phyloP scores from a whole-genome alignment of 2,329 filamentous ascomycete genomes.

The Colletotrichum chlorophyti region DNA sequence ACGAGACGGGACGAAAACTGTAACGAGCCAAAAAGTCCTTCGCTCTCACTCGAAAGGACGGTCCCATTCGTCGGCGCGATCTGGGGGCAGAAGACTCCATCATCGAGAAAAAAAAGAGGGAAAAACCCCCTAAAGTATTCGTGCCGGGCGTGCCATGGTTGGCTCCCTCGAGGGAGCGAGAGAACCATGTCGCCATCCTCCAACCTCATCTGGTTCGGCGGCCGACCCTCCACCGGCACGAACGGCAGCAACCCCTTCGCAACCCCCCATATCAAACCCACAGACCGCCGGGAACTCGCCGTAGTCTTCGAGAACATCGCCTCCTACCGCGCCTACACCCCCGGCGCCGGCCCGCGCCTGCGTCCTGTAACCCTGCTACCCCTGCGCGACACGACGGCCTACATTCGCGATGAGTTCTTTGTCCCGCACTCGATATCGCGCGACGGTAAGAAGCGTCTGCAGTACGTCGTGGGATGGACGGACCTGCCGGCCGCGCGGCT shows the following conservation, averaged over 20 bases:
- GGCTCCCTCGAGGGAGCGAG: not conserved
- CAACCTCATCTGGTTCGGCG: slow-evolving; percentile 14
- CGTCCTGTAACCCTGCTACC: slow-evolving; percentile 56
- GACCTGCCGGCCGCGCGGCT: slow-evolving; percentile 57
- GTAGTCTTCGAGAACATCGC: slow-evolving; percentile 21
- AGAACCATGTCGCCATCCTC: slow-evolving; percentile 16
- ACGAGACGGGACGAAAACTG: not conserved
- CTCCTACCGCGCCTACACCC: slow-evolving; percentile 39
- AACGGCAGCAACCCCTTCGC: not conserved
- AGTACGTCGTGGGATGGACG: slow-evolving; percentile 62
- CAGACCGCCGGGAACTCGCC: slow-evolving; percentile 7
- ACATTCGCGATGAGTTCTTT: slow-evolving; percentile 61
- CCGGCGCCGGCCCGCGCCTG: slow-evolving; percentile 55
- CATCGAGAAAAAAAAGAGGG: not conserved
- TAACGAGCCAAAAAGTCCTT: too few species aligned
- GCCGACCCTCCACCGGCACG: not conserved
- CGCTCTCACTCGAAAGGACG: too few species aligned
- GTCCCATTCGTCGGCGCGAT: too few species aligned
- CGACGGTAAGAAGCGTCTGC: slow-evolving; percentile 51
- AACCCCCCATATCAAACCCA: not conserved
- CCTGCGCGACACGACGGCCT: slow-evolving; percentile 58
- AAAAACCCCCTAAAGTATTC: not conserved
- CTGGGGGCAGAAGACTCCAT: too few species aligned
- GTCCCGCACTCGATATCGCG: slow-evolving; percentile 44
- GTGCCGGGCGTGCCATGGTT: slow-evolving; percentile 1